Evolutionary conservation across 2,329 filamentous ascomycete species (phyloP), one percentile per base, ranked within the genome.

Genomic region (Phaeosphaeria sp.): DNA sequence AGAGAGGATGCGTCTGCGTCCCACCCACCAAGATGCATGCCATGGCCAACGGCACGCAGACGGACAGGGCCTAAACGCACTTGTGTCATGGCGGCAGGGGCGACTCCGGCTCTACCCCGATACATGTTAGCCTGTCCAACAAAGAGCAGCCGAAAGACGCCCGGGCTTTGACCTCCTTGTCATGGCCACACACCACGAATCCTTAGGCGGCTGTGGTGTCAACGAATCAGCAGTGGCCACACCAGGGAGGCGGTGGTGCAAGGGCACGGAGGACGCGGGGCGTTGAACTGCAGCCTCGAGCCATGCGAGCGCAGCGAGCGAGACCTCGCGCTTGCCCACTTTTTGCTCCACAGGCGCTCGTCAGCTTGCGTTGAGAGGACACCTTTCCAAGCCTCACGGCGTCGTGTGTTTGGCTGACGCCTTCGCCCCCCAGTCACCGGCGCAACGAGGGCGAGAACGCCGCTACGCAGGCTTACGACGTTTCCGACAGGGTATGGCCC

Each of bases 1-100:
- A 74, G 72, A 65, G 68, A 66, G 72, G 72, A 63, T 66, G 69
- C 59, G 66, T 61, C 63, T 60, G 72, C 71, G 66, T 65, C 65
- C 66, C 71, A 65, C 54, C 63, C 67, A 68, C 66, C 61, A 66
- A 65, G 63, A 63, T 68, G 67, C 66, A 65, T 67, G 62, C 65
- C 64, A 65, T 65, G 65, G 59, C 61, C 52, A 45, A 51, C 63
- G 65, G 65, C 61, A 67, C 62, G 63, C 66, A 67, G 61, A 61
- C 53, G 51, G 63, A 56, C 62, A 63, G 63, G 43, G 60, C 56
- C 65, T 62, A 67, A 67, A 64, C 65, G 56, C 50, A 63, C 57
- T 53, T 57, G 64, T 67, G 57, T 64, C 62, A 67, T 65, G 51
- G 53, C 53, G 53, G 61, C 59, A 60, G 63, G 65, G 60, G 61